These are phyloP conservation scores for Hymenoscyphus salicellus DNA, from an alignment of 2,329 filamentous ascomycete genomes.

Conservation along the genomic window DNA sequence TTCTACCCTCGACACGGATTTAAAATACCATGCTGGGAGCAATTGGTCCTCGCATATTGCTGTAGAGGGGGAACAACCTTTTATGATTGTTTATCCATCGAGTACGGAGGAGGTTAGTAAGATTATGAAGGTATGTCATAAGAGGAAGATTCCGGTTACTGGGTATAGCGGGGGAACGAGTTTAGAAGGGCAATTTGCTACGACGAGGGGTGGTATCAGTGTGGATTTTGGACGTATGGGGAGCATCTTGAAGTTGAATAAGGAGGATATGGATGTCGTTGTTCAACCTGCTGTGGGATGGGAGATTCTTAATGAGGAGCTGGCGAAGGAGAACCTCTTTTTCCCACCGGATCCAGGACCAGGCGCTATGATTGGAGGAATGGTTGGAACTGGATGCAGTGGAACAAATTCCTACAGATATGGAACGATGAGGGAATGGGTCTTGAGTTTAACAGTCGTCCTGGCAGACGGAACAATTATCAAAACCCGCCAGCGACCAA, in stretches of 20 bases:
- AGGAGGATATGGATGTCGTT: slow-evolving; percentile 71
- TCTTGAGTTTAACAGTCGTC: slow-evolving; percentile 80
- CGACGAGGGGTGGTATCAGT: slow-evolving; percentile 78
- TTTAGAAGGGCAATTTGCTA: slow-evolving; percentile 83
- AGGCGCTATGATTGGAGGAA: slow-evolving; percentile 87
- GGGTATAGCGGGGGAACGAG: slow-evolving; percentile 86
- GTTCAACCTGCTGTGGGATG: slow-evolving; percentile 82
- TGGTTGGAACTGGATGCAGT: slow-evolving; percentile 70
- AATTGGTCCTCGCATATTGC: slow-evolving; percentile 61
- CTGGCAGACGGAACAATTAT: slow-evolving; percentile 86
- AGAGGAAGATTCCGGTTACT: slow-evolving; percentile 76
- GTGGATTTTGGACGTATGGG: slow-evolving; percentile 87
- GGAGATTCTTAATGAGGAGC: slow-evolving; percentile 78
- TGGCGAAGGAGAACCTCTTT: slow-evolving; percentile 73
- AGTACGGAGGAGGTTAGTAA: slow-evolving; percentile 80
- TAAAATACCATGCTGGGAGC: slow-evolving; percentile 56
- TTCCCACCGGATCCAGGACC: slow-evolving; percentile 91
- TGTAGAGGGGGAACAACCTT: slow-evolving; percentile 50
- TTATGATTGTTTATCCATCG: slow-evolving; percentile 72
- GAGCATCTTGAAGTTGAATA: slow-evolving; percentile 72
- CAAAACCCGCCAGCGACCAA: slow-evolving; percentile 81
- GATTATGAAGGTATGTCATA: slow-evolving; percentile 86
- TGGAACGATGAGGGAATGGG: slow-evolving; percentile 94
- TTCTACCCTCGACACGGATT: slow-evolving; percentile 55
- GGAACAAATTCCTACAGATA: slow-evolving; percentile 91